Percentiles rank a stretch among this genome's conserved stretches.
Evolutionary conservation across 768 basidiomycete genomes (phyloP).

Genomic region (Termitomyces sp.): DNA sequence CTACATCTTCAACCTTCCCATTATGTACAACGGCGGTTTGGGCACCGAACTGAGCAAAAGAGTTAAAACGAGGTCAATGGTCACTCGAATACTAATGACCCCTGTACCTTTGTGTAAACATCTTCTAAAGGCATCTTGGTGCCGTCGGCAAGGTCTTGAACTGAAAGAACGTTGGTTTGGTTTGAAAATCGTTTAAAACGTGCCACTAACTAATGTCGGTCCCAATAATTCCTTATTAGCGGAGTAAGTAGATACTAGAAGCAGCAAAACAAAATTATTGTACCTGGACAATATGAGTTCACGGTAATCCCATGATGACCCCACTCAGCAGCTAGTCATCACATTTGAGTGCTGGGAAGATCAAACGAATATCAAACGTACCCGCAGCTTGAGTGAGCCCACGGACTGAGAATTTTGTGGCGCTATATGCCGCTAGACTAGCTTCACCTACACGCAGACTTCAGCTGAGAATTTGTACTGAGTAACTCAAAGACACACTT

Average conservation of each 20-base stretch:
- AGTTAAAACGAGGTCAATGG: too few species aligned
- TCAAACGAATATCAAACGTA: too few species aligned
- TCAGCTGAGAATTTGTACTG: too few species aligned
- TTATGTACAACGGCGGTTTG: conserved; percentile 11
- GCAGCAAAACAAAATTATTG: neutral
- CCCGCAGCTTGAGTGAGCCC: too few species aligned
- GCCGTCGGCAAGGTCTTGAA: conserved; percentile 5
- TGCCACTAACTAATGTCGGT: conserved; percentile 14
- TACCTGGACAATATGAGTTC: too few species aligned
- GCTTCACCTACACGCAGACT: too few species aligned
- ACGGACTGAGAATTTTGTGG: too few species aligned
- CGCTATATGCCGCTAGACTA: too few species aligned
- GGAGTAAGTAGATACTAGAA: neutral
- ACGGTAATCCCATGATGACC: too few species aligned
- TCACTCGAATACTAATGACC: neutral
- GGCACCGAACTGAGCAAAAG: neutral
- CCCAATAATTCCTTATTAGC: conserved; percentile 9
- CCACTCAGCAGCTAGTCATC: too few species aligned
- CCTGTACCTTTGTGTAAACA: conserved; percentile 4
- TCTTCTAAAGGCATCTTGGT: neutral
- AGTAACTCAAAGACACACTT: too few species aligned
- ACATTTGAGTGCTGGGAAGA: too few species aligned
- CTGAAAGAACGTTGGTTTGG: neutral
- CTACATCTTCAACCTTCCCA: conserved; percentile 28
- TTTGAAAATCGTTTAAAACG: neutral